Evolutionary conservation across 139 green algal species (phyloP).

Genomic region (Closterium sp.): DNA sequence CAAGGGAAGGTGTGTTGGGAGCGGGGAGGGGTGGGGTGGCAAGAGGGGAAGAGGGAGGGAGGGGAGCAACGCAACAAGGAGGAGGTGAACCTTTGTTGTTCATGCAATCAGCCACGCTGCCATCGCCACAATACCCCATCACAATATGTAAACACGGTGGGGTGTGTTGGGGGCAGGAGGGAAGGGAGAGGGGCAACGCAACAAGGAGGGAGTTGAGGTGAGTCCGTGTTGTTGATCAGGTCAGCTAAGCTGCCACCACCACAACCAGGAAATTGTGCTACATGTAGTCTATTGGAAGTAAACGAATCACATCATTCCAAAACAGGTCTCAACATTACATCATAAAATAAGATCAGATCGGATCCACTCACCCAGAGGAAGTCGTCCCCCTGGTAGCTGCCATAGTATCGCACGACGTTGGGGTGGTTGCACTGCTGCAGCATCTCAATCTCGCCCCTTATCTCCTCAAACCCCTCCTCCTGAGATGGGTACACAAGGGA

Average conservation of each 20-base stretch:
- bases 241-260: too few relatives aligned
- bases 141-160: too few relatives aligned
- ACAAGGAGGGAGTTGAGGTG: too few relatives aligned
- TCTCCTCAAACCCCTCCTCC: constrained; percentile 47
- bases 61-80: background rate
- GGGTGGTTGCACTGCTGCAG: constrained; percentile 89
- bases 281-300: too few relatives aligned
- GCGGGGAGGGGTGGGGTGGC: constrained; percentile 21
- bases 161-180: too few relatives aligned
- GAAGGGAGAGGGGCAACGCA: too few relatives aligned
- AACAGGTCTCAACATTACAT: too few relatives aligned
- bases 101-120: constrained; percentile 85
- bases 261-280: too few relatives aligned
- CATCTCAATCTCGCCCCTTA: constrained; percentile 52
- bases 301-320: too few relatives aligned
- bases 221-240: too few relatives aligned
- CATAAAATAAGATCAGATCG: background rate
- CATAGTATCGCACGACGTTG: constrained; percentile 89
- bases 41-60: too few relatives aligned
- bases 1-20: constrained; percentile 50
- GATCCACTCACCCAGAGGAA: constrained; percentile 41
- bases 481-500: background rate
- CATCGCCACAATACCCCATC: constrained; percentile 89
- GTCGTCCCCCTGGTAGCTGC: constrained; percentile 38
- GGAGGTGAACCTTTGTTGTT: constrained; percentile 35